These are phyloP conservation scores for Botrytis sinoallii DNA, from an alignment of 2,329 filamentous ascomycete species.

Conservation along the genomic window DNA sequence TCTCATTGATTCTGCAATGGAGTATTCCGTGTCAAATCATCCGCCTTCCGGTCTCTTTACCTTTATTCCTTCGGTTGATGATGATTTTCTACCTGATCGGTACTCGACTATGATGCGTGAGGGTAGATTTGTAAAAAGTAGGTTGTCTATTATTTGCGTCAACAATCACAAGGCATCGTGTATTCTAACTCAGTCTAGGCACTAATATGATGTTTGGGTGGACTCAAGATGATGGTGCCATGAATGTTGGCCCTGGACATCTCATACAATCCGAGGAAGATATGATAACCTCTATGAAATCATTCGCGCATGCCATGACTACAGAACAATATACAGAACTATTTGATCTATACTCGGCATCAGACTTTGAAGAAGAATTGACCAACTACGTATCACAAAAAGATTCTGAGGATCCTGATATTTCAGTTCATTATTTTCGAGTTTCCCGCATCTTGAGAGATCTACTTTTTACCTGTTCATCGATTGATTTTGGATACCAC, in stretches of 20 bases:
- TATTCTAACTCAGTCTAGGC: not conserved
- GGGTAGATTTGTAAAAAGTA: conserved; percentile 12
- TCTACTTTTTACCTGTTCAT: conserved; percentile 11
- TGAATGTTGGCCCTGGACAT: not conserved
- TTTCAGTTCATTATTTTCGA: conserved; percentile 12
- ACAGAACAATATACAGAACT: not conserved
- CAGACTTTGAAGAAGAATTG: conserved; percentile 9
- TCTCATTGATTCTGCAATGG: conserved; percentile 16
- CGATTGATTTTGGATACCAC: conserved; percentile 4
- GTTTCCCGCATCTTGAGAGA: conserved; percentile 2
- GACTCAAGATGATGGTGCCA: conserved; percentile 19
- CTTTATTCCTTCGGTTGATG: conserved; percentile 16
- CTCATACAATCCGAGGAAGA: not conserved
- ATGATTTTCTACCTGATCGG: conserved; percentile 1
- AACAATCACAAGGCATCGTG: not conserved
- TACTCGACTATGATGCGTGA: not conserved
- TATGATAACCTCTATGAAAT: not conserved
- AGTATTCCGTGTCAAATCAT: conserved; percentile 18
- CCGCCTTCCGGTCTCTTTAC: conserved; percentile 10
- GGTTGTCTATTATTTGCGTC: not conserved
- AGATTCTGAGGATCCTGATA: not conserved
- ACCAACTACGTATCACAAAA: not conserved
- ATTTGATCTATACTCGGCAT: not conserved
- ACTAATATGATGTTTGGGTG: conserved; percentile 13
- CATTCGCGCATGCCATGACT: not conserved